Base-by-base conservation (phyloP, 1,139 yeast species). In the Scheffersomyces insectosa region DNA sequence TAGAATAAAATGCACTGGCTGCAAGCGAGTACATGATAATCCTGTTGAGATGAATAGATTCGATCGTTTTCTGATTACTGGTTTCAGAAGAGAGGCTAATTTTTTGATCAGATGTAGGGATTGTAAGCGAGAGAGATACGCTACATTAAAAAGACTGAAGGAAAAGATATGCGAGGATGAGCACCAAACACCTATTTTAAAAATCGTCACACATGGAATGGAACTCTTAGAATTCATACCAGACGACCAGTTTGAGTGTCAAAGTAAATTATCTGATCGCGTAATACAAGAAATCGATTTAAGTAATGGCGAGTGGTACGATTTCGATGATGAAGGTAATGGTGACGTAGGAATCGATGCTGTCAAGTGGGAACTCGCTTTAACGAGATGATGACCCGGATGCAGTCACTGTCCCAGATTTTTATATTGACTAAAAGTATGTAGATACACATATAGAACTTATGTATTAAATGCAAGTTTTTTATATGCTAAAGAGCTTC, bases 31-130 rank as follows among this genome's bases (percentile, higher is more conserved):
- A 3, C 56, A 55, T 42, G 48, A 48, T 25, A 57, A 55, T 37
- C 57, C 59, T 4, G 47, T 57, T n/a, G 47, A 47, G 29, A 54
- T 57, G 46, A 57, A 55, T 41, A 50, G 50, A 3, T 53, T 42
- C 32, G 59, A 54, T 25, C 39, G 46, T 15, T 49, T 53, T 42
- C 54, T 48, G 10, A 41, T 53, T 20, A 41, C 51, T 20, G 52
- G 56, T 2, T 54, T 57, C 9, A 44, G 50, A 12, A 54, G 56
- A 11, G 50, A 43, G 29, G 60, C 55, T 32, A 54, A 56, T 36
- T 53, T 56, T 32, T 53, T 54, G 13, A 52, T 49, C 43, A 39
- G 51, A 28, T 57, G 62, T 46, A 49, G 48, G 11, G 46, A 46
- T 12, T 57, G 62, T 41, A 53, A 50, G 25, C 46, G 44, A 12